These are phyloP conservation scores for Straminergon stramineum DNA, from an alignment of 225 moss, liverwort and hornwort genomes.

Conservation along the genomic window DNA sequence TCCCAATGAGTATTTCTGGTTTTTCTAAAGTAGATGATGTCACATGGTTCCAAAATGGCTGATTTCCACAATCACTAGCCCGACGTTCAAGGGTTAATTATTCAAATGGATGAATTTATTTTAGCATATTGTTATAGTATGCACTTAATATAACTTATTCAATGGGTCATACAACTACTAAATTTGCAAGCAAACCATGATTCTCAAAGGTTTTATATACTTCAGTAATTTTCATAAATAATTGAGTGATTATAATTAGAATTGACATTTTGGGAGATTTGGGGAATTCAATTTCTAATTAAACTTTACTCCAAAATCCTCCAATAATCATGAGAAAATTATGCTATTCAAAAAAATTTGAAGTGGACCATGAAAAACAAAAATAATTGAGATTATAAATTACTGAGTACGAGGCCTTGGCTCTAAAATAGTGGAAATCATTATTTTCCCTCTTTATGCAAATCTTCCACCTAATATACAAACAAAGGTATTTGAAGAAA, in stretches of 20 bases:
- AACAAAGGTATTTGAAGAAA: background rate
- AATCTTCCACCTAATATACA: background rate
- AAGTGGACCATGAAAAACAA: background rate
- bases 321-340: background rate
- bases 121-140: background rate
- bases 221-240: background rate
- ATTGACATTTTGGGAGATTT: background rate
- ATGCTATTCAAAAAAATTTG: background rate
- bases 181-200: background rate
- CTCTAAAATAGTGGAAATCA: background rate
- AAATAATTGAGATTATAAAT: background rate
- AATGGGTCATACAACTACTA: too few relatives aligned
- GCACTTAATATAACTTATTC: background rate
- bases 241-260: background rate
- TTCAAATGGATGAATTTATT: background rate
- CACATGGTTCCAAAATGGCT: too few relatives aligned
- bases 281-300: too few relatives aligned
- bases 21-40: too few relatives aligned
- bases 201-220: background rate
- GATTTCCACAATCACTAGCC: too few relatives aligned
- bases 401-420: background rate
- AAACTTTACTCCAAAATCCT: background rate
- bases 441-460: background rate
- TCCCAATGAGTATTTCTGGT: too few relatives aligned
- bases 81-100: too few relatives aligned